Conservation (phyloP, 106 monocot species). For the Acorus gramineus region DNA sequence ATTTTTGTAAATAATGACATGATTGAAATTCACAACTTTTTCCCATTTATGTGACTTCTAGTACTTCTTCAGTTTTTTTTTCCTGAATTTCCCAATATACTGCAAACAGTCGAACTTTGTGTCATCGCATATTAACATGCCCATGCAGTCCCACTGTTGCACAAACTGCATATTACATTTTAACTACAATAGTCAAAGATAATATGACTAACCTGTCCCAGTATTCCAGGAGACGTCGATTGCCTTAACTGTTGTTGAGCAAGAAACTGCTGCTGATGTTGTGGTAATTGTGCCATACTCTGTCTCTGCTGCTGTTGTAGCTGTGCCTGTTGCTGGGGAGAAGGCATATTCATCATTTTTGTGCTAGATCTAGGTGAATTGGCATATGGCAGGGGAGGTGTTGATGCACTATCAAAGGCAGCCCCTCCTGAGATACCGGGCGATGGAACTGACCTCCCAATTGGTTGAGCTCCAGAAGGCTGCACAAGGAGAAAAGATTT, state of each 20-base stretch:
- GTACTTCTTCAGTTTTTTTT: no score
- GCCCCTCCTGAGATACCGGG: slow-evolving; percentile 42
- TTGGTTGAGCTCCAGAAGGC: slow-evolving; percentile 56
- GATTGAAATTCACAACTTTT: no score
- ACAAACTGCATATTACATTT: background rate
- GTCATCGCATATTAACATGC: no score
- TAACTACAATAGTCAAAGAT: background rate
- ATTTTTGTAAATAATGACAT: no score
- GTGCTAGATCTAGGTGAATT: slow-evolving; percentile 83
- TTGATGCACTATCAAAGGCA: slow-evolving; percentile 76
- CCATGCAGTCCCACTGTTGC: no score
- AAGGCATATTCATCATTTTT: slow-evolving; percentile 84
- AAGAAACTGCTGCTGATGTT: slow-evolving; percentile 57
- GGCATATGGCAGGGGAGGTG: slow-evolving; percentile 78
- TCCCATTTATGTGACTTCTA: no score
- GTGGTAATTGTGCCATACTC: slow-evolving; percentile 54
- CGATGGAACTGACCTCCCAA: slow-evolving; percentile 74
- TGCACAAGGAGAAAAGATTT: slow-evolving; percentile 7
- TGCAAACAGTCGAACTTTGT: no score
- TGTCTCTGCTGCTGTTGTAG: slow-evolving; percentile 56
- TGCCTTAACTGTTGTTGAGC: slow-evolving; percentile 66
- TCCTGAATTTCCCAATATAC: no score
- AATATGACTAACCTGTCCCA: slow-evolving; percentile 35
- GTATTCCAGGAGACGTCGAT: slow-evolving; percentile 36
- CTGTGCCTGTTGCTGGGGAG: slow-evolving; percentile 75